Conservation (phyloP, 2,329 filamentous ascomycete genomes). For the Massarina eburnea region DNA sequence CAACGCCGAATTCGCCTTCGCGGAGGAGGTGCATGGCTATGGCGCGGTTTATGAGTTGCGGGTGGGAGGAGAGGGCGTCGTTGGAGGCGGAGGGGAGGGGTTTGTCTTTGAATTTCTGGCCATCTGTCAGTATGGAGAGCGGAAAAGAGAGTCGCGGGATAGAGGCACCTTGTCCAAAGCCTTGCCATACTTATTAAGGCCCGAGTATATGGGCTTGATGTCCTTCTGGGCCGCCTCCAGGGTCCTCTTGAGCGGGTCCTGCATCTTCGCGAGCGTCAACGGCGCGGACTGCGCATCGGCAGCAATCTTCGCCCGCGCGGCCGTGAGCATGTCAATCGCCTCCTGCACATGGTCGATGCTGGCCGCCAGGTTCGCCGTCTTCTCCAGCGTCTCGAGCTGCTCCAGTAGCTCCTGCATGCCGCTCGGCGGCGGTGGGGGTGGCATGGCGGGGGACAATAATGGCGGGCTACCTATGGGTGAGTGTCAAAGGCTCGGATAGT, state of each 20-base stretch:
- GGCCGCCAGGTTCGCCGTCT: constrained; percentile 67
- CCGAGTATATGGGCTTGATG: constrained; percentile 79
- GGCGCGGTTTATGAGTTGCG: constrained; percentile 81
- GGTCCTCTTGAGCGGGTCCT: constrained; percentile 79
- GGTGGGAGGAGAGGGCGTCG: constrained; percentile 75
- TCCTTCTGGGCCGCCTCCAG: constrained; percentile 80
- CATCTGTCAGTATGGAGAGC: constrained; percentile 9
- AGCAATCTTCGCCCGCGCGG: constrained; percentile 72
- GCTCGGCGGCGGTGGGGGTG: constrained; percentile 12
- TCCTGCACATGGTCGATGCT: constrained; percentile 79
- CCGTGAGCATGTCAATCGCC: constrained; percentile 75
- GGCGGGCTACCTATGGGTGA: constrained; percentile 8
- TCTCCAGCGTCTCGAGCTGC: constrained; percentile 73
- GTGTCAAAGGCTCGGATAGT: not conserved
- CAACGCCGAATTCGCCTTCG: constrained; percentile 89
- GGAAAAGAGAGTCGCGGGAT: not conserved
- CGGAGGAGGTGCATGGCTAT: constrained; percentile 96
- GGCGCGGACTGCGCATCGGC: constrained; percentile 70
- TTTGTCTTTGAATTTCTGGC: constrained; percentile 62
- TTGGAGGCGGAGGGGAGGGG: constrained; percentile 75
- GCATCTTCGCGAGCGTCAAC: constrained; percentile 77
- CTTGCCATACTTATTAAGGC: constrained; percentile 81
- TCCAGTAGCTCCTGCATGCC: constrained; percentile 68
- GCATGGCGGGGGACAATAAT: constrained; percentile 1
- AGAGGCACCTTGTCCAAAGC: constrained; percentile 73